A percentile compares a stretch with the other conserved stretches of the same genome.
phyloP scores from a whole-genome alignment of 306 rosid species.

The Prunus davidiana region DNA sequence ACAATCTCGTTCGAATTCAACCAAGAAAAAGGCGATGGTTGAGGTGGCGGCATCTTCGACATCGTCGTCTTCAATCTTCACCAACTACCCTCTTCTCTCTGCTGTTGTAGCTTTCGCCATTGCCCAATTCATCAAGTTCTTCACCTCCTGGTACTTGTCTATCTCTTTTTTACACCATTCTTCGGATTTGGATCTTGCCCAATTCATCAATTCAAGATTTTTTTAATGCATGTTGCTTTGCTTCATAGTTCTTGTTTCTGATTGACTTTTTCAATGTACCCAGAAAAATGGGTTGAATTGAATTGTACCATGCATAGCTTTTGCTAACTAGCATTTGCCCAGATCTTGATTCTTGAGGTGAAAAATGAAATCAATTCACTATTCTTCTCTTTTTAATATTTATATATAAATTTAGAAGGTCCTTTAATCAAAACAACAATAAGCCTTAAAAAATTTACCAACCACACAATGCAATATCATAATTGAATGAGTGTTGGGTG shows the following conservation, averaged over 20 bases:
- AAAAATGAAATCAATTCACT: background rate
- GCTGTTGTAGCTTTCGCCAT: slow-evolving; percentile 56
- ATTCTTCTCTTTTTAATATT: no score
- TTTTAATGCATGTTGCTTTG: background rate
- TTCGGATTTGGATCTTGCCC: slow-evolving; percentile 23
- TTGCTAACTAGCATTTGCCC: background rate
- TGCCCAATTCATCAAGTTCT: slow-evolving; percentile 66
- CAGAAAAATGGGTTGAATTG: background rate
- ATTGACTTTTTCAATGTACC: background rate
- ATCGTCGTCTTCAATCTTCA: slow-evolving; percentile 45
- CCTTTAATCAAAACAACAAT: background rate
- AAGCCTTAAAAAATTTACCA: background rate
- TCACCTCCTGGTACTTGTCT: slow-evolving; percentile 51
- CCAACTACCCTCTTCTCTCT: slow-evolving; percentile 73
- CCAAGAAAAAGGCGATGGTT: slow-evolving; percentile 28
- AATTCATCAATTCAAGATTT: background rate
- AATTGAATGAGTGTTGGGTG: background rate
- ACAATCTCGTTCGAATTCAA: slow-evolving; percentile 1
- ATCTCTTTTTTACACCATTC: background rate
- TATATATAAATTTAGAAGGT: no score
- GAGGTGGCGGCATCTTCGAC: slow-evolving; percentile 22
- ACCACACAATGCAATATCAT: background rate
- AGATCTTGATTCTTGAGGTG: slow-evolving; percentile 15
- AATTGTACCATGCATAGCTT: background rate
- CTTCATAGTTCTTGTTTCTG: background rate